Evolutionary conservation across 2,329 filamentous ascomycete species (phyloP).

Genomic region (Acarospora socialis): DNA sequence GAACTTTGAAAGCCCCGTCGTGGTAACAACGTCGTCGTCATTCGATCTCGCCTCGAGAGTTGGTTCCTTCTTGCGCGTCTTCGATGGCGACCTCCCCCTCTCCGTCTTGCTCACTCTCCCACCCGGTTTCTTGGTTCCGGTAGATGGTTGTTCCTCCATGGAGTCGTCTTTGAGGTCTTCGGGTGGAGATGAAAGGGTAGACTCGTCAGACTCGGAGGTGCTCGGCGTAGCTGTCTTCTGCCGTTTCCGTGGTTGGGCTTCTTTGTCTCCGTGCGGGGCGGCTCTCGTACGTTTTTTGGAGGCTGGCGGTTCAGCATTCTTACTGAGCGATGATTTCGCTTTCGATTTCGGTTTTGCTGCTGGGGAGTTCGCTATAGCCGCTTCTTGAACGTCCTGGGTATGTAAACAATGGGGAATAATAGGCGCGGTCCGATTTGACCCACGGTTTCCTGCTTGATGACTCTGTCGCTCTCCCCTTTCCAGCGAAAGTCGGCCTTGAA

Average conservation of each 20-base stretch:
- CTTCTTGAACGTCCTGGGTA: constrained; percentile 21
- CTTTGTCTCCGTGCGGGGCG: constrained; percentile 9
- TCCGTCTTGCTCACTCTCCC: constrained; percentile 5
- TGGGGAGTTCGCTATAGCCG: constrained; percentile 8
- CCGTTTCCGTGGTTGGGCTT: constrained; percentile 12
- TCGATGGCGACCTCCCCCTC: constrained; percentile 1
- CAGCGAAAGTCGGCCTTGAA: constrained; percentile 40
- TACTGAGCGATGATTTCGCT: not conserved
- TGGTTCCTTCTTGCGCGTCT: constrained; percentile 8
- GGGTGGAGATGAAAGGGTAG: not conserved
- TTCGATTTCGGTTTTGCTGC: constrained; percentile 11
- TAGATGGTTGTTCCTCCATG: constrained; percentile 2
- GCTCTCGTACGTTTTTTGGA: constrained; percentile 3
- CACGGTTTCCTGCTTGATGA: constrained; percentile 41
- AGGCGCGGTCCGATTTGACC: constrained; percentile 12
- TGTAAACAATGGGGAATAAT: constrained; percentile 1
- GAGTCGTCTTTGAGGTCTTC: not conserved
- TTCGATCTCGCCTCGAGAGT: constrained; percentile 9
- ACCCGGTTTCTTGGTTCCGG: constrained; percentile 1
- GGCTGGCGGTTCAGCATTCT: not conserved
- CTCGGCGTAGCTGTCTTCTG: constrained; percentile 8
- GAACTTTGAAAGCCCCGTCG: constrained; percentile 21
- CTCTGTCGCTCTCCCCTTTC: constrained; percentile 39
- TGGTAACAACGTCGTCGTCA: constrained; percentile 6
- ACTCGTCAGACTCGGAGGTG: constrained; percentile 8